These are phyloP conservation scores for Metschnikowia noctiluminum DNA, from an alignment of 805 yeast genomes.

Conservation along the genomic window DNA sequence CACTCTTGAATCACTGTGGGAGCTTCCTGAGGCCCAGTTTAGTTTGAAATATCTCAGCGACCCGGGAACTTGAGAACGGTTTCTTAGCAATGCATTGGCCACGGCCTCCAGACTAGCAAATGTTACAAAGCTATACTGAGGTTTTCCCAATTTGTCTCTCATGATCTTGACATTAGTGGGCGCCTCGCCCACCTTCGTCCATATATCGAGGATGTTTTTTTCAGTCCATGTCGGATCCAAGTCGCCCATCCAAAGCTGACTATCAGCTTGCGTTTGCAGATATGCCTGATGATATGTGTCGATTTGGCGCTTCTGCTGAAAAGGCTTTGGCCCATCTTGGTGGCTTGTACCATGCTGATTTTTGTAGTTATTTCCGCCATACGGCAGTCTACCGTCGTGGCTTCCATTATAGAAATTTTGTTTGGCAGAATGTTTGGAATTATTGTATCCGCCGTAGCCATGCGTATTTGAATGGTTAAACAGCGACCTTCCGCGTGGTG, in stretches of 20 bases:
- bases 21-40: slow-evolving; percentile 75
- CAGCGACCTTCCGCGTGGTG: neutral
- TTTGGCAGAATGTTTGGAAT: neutral
- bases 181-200: slow-evolving; percentile 69
- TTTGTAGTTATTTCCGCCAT: slow-evolving; percentile 1
- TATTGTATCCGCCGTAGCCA: neutral
- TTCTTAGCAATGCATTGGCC: slow-evolving; percentile 58
- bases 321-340: slow-evolving; percentile 1
- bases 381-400: neutral
- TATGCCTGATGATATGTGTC: slow-evolving; percentile 17
- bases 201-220: slow-evolving; percentile 56
- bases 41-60: slow-evolving; percentile 55
- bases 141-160: slow-evolving; percentile 51
- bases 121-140: slow-evolving; percentile 72
- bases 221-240: slow-evolving; percentile 85
- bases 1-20: slow-evolving; percentile 3
- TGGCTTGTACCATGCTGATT: neutral
- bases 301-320: slow-evolving; percentile 6
- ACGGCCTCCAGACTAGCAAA: slow-evolving; percentile 63
- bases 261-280: slow-evolving; percentile 17
- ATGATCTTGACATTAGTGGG: slow-evolving; percentile 62
- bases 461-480: neutral
- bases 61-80: slow-evolving; percentile 72
- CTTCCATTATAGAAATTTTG: neutral
- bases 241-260: slow-evolving; percentile 85